Conservation (phyloP, 1,284 basidiomycete genomes). For the Ustilago shanxiensis region DNA sequence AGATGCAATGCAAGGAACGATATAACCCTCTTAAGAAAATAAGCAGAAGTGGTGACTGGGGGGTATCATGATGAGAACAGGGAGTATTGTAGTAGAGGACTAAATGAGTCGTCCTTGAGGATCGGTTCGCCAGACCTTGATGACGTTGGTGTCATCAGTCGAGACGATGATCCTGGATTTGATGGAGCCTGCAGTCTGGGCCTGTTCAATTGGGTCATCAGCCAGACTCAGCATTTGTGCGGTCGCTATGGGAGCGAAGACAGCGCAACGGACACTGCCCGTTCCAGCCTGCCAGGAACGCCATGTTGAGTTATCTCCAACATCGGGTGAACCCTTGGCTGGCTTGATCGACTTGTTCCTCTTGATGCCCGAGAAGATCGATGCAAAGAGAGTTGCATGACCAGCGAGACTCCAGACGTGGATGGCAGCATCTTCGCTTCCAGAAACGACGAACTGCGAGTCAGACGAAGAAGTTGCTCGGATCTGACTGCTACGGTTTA, state of each 20-base stretch:
- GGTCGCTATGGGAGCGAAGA: conserved; percentile 54
- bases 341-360: conserved; percentile 27
- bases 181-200: neutral
- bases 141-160: conserved; percentile 48
- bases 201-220: conserved; percentile 42
- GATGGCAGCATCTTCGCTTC: conserved; percentile 68
- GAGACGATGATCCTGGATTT: conserved; percentile 52
- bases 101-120: conserved; percentile 25
- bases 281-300: conserved; percentile 49
- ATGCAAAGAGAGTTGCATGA: conserved; percentile 14
- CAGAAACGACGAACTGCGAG: conserved; percentile 66
- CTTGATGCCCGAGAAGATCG: conserved; percentile 30
- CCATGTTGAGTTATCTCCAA: conserved; percentile 29
- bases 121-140: conserved; percentile 57
- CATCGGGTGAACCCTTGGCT: conserved; percentile 2
- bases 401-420: conserved; percentile 61
- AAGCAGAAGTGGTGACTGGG: conserved; percentile 2
- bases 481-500: conserved; percentile 66
- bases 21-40: neutral
- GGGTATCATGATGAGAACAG: neutral
- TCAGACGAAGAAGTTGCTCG: conserved; percentile 67
- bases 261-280: conserved; percentile 52
- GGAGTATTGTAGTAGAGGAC: neutral
- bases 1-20: conserved; percentile 3
- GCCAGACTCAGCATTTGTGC: conserved; percentile 26